phyloP scores from a whole-genome alignment of 257 asterid genomes.

The Solanum arcanum region DNA sequence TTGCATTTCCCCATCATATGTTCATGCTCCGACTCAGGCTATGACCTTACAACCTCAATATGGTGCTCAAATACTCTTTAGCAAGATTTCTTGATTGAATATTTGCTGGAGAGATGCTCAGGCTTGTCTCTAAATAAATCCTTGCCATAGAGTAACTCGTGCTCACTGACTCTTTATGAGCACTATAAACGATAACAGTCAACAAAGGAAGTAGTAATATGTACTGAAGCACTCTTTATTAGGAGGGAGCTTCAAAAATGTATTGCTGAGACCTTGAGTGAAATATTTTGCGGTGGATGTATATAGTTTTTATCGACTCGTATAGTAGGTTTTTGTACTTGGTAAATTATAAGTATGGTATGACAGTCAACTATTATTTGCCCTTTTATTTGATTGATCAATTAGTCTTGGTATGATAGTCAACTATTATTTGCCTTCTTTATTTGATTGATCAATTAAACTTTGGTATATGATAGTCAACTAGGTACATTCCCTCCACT shows the following conservation, averaged over 20 bases:
- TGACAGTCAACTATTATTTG: background rate
- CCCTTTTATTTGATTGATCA: background rate
- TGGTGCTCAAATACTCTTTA: constrained; percentile 20
- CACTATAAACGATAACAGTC: background rate
- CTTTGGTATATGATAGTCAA: background rate
- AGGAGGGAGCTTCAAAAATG: background rate
- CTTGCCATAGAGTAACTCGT: background rate
- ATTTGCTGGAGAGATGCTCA: background rate
- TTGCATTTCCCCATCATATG: constrained; percentile 23
- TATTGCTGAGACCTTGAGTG: background rate
- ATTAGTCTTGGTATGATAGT: background rate
- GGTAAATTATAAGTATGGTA: background rate
- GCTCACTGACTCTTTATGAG: background rate
- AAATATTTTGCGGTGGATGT: background rate
- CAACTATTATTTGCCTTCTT: background rate
- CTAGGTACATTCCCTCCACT: background rate
- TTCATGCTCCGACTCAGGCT: constrained; percentile 14
- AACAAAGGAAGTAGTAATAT: background rate
- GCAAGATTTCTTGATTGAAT: background rate
- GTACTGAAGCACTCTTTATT: background rate
- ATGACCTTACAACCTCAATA: constrained; percentile 20
- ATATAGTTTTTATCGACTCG: background rate
- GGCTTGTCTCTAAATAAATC: background rate
- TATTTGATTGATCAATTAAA: background rate
- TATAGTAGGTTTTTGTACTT: background rate